Evolutionary conservation across 2,329 filamentous ascomycete species (phyloP).

Genomic region (Penicillium sp.): DNA sequence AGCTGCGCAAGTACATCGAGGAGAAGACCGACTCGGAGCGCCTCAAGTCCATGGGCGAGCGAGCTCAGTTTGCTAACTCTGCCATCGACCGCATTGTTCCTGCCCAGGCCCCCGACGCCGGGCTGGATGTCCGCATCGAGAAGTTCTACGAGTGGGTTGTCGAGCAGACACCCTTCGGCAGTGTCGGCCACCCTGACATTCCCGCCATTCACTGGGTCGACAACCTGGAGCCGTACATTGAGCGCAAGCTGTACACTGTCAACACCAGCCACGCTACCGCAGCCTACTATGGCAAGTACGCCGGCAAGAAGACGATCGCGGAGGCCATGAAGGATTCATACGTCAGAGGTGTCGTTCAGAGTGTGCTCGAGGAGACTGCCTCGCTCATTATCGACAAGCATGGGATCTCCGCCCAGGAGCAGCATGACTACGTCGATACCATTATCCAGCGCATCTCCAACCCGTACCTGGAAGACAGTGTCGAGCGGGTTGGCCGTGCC

Average conservation of each 20-base stretch:
- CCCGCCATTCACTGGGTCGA: conserved; percentile 90
- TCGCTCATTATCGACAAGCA: conserved; percentile 83
- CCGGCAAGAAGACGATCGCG: conserved; percentile 80
- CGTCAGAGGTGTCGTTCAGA: conserved; percentile 74
- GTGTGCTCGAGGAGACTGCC: conserved; percentile 79
- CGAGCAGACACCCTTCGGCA: conserved; percentile 76
- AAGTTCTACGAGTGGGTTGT: conserved; percentile 99
- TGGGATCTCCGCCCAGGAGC: conserved; percentile 67
- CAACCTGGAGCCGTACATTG: conserved; percentile 88
- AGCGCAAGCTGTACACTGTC: conserved; percentile 99
- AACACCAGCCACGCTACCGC: conserved; percentile 97
- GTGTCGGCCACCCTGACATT: conserved; percentile 66
- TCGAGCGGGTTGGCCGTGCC: conserved; percentile 91
- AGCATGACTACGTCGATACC: conserved; percentile 81
- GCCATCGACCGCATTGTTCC: conserved; percentile 98
- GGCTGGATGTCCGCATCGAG: conserved; percentile 90
- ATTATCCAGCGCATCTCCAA: conserved; percentile 93
- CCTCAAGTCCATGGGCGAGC: conserved; percentile 62
- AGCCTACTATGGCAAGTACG: conserved; percentile 89
- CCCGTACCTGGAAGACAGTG: conserved; percentile 83
- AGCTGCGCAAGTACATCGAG: conserved; percentile 76
- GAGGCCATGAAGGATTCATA: conserved; percentile 77
- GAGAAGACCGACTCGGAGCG: conserved; percentile 66
- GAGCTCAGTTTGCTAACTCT: conserved; percentile 91
- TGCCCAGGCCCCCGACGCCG: conserved; percentile 72